Evolutionary conservation across 768 basidiomycete genomes (phyloP).

Genomic region (Amylocystis lapponica): DNA sequence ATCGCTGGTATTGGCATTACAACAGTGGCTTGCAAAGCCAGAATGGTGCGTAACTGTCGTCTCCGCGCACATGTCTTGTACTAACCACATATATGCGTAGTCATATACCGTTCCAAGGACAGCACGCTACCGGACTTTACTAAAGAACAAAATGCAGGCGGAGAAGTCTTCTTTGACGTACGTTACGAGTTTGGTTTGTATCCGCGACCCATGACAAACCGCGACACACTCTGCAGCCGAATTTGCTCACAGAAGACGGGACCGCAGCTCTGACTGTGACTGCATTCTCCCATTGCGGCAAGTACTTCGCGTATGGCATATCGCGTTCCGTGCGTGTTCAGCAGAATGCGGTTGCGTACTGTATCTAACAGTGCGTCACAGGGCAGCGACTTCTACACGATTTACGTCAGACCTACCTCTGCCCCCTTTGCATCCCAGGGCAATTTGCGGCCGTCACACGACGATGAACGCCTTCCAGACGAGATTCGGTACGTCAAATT

Average conservation of each 20-base stretch:
- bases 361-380: slow-evolving; percentile 19
- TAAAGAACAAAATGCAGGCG: slow-evolving; percentile 35
- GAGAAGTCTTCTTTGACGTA: slow-evolving; percentile 79
- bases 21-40: slow-evolving; percentile 77
- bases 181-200: slow-evolving; percentile 11
- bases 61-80: too few relatives aligned
- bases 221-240: slow-evolving; percentile 42
- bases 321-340: slow-evolving; percentile 53
- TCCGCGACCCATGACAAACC: not conserved
- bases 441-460: slow-evolving; percentile 31
- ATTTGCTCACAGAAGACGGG: slow-evolving; percentile 66
- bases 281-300: slow-evolving; percentile 59
- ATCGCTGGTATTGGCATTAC: slow-evolving; percentile 76
- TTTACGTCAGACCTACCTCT: slow-evolving; percentile 61
- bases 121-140: slow-evolving; percentile 49
- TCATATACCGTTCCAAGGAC: slow-evolving; percentile 56
- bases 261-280: slow-evolving; percentile 56
- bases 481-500: slow-evolving; percentile 76
- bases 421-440: slow-evolving; percentile 45
- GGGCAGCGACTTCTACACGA: slow-evolving; percentile 71
- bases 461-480: slow-evolving; percentile 52
- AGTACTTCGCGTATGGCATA: slow-evolving; percentile 73
- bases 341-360: not conserved
- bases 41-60: slow-evolving; percentile 34
- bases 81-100: too few relatives aligned